Evolutionary conservation across 2,329 filamentous ascomycete species (phyloP).

Genomic region (Domatiomyces catenatus): DNA sequence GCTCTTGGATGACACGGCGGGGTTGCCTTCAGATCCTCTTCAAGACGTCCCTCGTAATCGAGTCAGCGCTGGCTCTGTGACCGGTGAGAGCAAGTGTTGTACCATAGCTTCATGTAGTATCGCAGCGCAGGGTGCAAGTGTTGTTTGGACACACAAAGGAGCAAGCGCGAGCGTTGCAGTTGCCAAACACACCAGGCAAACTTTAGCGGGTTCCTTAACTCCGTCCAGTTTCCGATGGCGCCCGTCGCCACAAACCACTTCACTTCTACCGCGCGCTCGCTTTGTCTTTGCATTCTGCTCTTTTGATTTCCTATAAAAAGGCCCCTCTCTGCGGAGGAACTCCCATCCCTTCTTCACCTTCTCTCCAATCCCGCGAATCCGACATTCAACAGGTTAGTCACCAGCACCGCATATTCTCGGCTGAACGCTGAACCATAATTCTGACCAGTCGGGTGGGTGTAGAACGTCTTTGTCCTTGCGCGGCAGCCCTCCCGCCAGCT

Average conservation of each 20-base stretch:
- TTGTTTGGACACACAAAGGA: neutral
- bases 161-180: neutral
- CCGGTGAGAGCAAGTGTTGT: neutral
- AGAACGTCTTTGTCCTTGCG: neutral
- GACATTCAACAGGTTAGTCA: neutral
- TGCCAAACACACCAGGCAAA: neutral
- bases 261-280: neutral
- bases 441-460: neutral
- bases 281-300: neutral
- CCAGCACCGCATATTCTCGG: neutral
- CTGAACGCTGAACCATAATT: neutral
- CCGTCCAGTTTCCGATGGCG: neutral
- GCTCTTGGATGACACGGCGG: conserved; percentile 77
- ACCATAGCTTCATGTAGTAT: neutral
- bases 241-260: neutral
- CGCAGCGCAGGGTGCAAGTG: neutral
- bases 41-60: conserved; percentile 24
- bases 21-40: conserved; percentile 56
- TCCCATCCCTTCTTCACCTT: neutral
- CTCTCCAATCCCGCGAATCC: neutral
- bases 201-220: neutral
- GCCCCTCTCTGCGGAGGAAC: neutral
- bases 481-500: neutral
- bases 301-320: neutral
- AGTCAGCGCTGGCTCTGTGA: neutral